Percentiles rank a stretch among this genome's conserved stretches.
Evolutionary conservation across 768 basidiomycete genomes (phyloP).

Genomic region (Hortiboletus flavorubellus): DNA sequence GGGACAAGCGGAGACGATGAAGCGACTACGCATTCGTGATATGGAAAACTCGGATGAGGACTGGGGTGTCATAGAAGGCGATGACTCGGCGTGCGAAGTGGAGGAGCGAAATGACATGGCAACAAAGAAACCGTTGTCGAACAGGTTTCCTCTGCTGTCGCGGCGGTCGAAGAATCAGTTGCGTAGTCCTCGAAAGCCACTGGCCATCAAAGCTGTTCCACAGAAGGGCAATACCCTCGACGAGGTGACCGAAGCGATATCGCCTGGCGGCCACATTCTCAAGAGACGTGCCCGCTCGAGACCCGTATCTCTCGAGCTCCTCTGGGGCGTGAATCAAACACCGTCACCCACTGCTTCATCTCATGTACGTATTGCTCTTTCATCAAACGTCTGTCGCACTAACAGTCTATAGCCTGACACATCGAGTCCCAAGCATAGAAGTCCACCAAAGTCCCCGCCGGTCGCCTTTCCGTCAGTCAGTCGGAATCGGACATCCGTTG

Average conservation of each 20-base stretch:
- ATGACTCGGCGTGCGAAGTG: constrained; percentile 54
- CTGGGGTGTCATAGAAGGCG: constrained; percentile 37
- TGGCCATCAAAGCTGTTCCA: constrained; percentile 22
- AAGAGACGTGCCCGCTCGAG: constrained; percentile 74
- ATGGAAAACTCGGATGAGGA: constrained; percentile 45
- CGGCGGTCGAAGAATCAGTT: constrained; percentile 29
- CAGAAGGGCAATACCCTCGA: constrained; percentile 44
- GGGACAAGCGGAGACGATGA: constrained; percentile 64
- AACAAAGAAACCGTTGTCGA: constrained; percentile 34
- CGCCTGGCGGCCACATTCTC: constrained; percentile 71
- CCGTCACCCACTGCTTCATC: constrained; percentile 39
- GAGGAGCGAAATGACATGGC: constrained; percentile 37
- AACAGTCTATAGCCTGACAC: constrained; percentile 11
- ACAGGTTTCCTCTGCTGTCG: constrained; percentile 19
- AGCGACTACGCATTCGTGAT: constrained; percentile 57
- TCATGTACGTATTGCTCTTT: constrained; percentile 13
- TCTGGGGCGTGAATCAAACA: constrained; percentile 47
- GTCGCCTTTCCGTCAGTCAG: constrained; percentile 39
- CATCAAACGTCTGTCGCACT: not conserved
- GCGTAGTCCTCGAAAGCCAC: constrained; percentile 29
- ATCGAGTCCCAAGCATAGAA: constrained; percentile 14
- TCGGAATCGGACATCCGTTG: constrained; percentile 37
- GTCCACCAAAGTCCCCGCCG: constrained; percentile 12
- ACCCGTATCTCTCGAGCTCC: constrained; percentile 64
- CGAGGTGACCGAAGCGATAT: constrained; percentile 66